Conservation (phyloP, 2,329 filamentous ascomycete species). For the Xylaria sp. region DNA sequence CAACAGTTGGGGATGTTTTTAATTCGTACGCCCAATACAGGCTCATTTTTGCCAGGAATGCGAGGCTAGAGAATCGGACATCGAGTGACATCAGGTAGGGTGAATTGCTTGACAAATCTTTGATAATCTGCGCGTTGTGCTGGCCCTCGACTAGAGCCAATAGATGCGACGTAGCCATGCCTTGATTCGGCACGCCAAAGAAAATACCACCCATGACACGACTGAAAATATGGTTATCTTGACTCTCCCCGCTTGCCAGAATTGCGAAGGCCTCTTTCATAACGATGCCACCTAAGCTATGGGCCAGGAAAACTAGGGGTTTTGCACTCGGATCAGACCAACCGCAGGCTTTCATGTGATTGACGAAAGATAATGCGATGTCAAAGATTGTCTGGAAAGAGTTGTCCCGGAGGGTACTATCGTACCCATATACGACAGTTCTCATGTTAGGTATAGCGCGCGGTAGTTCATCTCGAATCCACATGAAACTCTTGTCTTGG, state of each 20-base stretch:
- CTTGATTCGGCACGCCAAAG: slow-evolving; percentile 31
- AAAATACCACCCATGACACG: slow-evolving; percentile 25
- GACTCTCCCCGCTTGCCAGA: slow-evolving; percentile 10
- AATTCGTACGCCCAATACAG: slow-evolving; percentile 32
- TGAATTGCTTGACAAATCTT: slow-evolving; percentile 14
- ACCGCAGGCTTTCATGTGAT: slow-evolving; percentile 19
- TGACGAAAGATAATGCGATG: slow-evolving; percentile 22
- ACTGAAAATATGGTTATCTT: background rate
- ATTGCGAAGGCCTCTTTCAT: slow-evolving; percentile 28
- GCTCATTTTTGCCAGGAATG: slow-evolving; percentile 1
- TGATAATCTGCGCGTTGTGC: slow-evolving; percentile 19
- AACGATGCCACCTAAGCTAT: slow-evolving; percentile 35
- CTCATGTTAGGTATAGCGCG: slow-evolving; percentile 18
- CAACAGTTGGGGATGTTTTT: slow-evolving; percentile 21
- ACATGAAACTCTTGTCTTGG: slow-evolving; percentile 31
- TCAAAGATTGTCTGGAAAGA: slow-evolving; percentile 31
- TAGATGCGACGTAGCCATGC: slow-evolving; percentile 27
- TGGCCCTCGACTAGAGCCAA: slow-evolving; percentile 23
- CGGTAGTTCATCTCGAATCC: slow-evolving; percentile 32
- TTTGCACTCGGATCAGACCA: slow-evolving; percentile 22
- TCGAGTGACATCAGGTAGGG: slow-evolving; percentile 17
- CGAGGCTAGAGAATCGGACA: slow-evolving; percentile 19
- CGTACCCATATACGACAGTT: slow-evolving; percentile 30
- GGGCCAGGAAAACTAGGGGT: slow-evolving; percentile 31
- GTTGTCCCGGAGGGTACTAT: slow-evolving; percentile 27